Conservation (phyloP, 2,329 filamentous ascomycete species). For the Clarireedia monteithiana region DNA sequence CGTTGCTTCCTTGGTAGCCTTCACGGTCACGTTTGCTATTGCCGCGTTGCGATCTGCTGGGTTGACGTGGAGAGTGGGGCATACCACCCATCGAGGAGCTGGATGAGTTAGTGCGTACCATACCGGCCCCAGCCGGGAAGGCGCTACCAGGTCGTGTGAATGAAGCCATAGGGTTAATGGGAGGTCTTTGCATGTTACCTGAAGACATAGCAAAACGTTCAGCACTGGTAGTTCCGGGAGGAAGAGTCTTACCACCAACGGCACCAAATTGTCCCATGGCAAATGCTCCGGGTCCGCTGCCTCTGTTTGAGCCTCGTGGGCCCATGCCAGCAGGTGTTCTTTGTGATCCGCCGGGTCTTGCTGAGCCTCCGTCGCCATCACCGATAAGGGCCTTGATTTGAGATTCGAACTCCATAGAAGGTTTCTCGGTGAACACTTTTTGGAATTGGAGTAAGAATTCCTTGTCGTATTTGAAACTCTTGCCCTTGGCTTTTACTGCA, state of each 20-base stretch:
- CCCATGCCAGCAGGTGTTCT: slow-evolving; percentile 46
- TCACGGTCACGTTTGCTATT: slow-evolving; percentile 50
- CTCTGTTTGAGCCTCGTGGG: slow-evolving; percentile 42
- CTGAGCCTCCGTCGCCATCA: slow-evolving; percentile 58
- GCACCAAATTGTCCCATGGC: slow-evolving; percentile 65
- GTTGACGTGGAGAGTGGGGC: slow-evolving; percentile 62
- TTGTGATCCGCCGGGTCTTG: slow-evolving; percentile 45
- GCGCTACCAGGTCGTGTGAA: slow-evolving; percentile 54
- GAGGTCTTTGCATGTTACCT: slow-evolving; percentile 42
- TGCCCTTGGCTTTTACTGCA: slow-evolving; percentile 69
- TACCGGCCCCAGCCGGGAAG: slow-evolving; percentile 53
- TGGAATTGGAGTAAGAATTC: slow-evolving; percentile 96
- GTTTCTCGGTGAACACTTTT: slow-evolving; percentile 92
- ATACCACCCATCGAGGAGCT: slow-evolving; percentile 48
- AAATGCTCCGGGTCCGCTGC: slow-evolving; percentile 41
- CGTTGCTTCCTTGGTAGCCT: slow-evolving; percentile 35
- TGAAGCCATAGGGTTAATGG: slow-evolving; percentile 48
- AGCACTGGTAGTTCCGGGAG: slow-evolving; percentile 68
- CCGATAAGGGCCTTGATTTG: slow-evolving; percentile 84
- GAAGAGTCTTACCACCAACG: slow-evolving; percentile 50
- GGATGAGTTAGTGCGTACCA: slow-evolving; percentile 53
- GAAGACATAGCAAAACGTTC: slow-evolving; percentile 64
- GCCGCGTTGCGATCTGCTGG: slow-evolving; percentile 53
- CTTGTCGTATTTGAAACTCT: slow-evolving; percentile 89
- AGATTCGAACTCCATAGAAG: slow-evolving; percentile 84